Percentiles rank a stretch among this genome's conserved stretches.
Conservation (phyloP, 2,329 filamentous ascomycete genomes). For the Metarhizium anisopliae region DNA sequence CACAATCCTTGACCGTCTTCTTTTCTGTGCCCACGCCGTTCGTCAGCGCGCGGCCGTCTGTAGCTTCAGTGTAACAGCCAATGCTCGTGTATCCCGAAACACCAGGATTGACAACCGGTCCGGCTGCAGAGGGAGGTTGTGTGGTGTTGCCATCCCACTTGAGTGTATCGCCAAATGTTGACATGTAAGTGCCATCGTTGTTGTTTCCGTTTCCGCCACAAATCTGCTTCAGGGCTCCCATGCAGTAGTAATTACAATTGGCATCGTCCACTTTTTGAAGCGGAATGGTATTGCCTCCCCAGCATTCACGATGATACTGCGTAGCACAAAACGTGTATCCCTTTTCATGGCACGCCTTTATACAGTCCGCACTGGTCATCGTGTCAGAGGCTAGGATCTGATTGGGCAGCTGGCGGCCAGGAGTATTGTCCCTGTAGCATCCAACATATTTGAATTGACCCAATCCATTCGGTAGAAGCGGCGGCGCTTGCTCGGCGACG, state of each 20-base stretch:
- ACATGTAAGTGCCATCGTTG: conserved; percentile 33
- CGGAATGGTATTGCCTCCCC: conserved; percentile 42
- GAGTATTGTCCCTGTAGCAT: conserved; percentile 48
- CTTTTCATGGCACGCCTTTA: conserved; percentile 28
- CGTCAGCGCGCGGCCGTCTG: conserved; percentile 21
- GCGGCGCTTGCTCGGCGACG: conserved; percentile 42
- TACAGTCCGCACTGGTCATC: conserved; percentile 36
- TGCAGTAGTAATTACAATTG: conserved; percentile 44
- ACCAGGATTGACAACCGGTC: conserved; percentile 28
- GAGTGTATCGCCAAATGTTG: conserved; percentile 33
- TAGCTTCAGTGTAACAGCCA: conserved; percentile 29
- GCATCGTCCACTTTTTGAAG: conserved; percentile 30
- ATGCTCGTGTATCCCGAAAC: conserved; percentile 25
- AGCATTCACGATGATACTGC: conserved; percentile 43
- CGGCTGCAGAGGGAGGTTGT: conserved; percentile 10
- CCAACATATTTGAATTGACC: conserved; percentile 44
- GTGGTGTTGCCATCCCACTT: conserved; percentile 20
- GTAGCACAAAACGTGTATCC: conserved; percentile 36
- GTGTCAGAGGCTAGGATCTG: conserved; percentile 30
- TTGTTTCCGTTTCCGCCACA: conserved; percentile 42
- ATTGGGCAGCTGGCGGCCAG: conserved; percentile 38
- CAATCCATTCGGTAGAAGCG: conserved; percentile 32
- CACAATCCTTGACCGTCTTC: conserved; percentile 24
- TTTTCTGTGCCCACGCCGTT: conserved; percentile 14
- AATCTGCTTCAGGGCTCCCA: conserved; percentile 37